Evolutionary conservation across 371 early-diverging fungal genomes (phyloP), one percentile per base, ranked within the genome.

Genomic region (Phascolomyces articulosus): DNA sequence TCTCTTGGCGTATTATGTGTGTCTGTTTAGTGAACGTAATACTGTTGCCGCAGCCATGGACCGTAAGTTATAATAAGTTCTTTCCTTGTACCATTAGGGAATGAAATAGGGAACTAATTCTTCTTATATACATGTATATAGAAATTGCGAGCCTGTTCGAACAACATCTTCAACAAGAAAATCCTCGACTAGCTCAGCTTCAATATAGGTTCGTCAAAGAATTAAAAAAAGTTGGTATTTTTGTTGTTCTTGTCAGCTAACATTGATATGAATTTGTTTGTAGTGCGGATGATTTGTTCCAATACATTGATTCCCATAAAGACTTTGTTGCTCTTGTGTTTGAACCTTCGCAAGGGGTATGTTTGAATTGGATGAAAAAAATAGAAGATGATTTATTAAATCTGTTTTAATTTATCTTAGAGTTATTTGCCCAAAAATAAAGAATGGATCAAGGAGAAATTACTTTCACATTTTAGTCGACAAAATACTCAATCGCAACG

Each of bases 321-420:
- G 82, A 82, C 34, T 82, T 82, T 67, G 82, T 82, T 1, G 79
- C 73, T 7, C 72, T 82, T 51, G 79, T 79, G 2, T 80, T 72
- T 44, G 71, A 73, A 44, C 67, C 76, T 34, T 40, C 63, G 11
- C 55, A 55, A 40, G 34, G 48, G n/a, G 63, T 63, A 56, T 8
- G 47, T n/a, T 18, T 55, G 24, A 3, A 2, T 49, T 29, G n/a
- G 21, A 34, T 47, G 28, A 54, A 34, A 21, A 23, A 13, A 40
- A 24, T 2, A 40, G 24, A 15, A n/a, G 38, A 28, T 34, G 58
- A 44, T 18, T n/a, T 23, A 9, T 21, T 7, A 51, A 51, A 24
- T 20, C 26, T 13, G 21, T 21, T 13, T 41, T 11, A 16, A 13
- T 41, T 23, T 26, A 21, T 6, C 13, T 16, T 56, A 81, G 81